Base-by-base conservation (phyloP, 768 basidiomycete genomes). In the Sporobolomyces pararoseus region DNA sequence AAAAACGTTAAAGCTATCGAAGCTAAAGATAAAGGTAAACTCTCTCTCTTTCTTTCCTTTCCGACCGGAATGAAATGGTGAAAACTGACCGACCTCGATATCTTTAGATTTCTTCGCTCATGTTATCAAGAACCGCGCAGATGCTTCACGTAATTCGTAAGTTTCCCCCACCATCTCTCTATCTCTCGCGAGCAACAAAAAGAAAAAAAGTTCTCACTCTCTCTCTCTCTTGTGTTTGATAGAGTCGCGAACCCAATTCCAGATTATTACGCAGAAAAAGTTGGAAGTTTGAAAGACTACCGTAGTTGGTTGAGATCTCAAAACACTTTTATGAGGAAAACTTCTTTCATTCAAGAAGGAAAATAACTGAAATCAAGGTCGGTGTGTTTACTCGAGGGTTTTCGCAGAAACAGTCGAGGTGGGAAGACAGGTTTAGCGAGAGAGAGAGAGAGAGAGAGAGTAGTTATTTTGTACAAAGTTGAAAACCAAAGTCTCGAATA, bases 201-300 rank as follows among this genome's bases (percentile, higher is more conserved):
- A 37, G 34, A 31, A 7, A 19, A 14, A 16, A 35, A 7, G 17
- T 13, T 21, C 6, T 29, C 42, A 23, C 42, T 47, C 2, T 23
- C n/a, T 44, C n/a, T 17, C 13, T 32, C 9, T 44, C 29, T 31
- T n/a, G 7, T 3, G 21, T 17, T 19, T 13, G 29, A 3, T 50
- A 66, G 65, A 53, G 6, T 51, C 47, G 49, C 46, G 17, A 63
- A 65, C 65, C 65, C 67, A 23, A 47, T 63, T 3, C 65, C 68
- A 9, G 74, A 75, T 57, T 71, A 66, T 62, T 72, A 72, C 60
- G 72, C 75, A 42, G 77, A 77, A 51, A 77, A 81, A 77, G 78
- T 81, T 68, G 76, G 77, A 2, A 65, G 58, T 6, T 37, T 74
- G 34, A 53, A 42, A 7, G 35, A 66, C 10, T 74, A 74, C 65